phyloP scores from a whole-genome alignment of 192 early-diverging fungal species.

The Backusella australiensis region DNA sequence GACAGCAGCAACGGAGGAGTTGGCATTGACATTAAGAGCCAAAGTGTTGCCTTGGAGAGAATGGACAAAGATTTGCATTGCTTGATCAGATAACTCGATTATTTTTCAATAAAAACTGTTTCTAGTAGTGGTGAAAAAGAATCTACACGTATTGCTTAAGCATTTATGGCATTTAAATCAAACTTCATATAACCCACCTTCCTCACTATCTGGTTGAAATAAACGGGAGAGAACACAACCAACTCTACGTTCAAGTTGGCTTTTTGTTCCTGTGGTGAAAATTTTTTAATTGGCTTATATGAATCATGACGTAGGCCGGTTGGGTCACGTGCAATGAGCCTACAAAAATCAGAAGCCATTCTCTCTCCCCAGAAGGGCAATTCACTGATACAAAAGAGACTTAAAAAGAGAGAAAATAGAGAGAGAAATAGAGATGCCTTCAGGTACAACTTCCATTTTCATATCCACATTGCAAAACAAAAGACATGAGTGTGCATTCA shows the following conservation, averaged over 20 bases:
- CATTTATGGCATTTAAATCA: no score
- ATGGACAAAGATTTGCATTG: slow-evolving; percentile 65
- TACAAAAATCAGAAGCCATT: neutral
- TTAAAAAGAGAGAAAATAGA: neutral
- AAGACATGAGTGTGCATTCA: neutral
- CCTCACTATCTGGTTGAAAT: slow-evolving; percentile 54
- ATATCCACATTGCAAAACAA: neutral
- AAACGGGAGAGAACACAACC: slow-evolving; percentile 27
- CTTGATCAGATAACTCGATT: slow-evolving; percentile 55
- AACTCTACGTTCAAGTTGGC: neutral
- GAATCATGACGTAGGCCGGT: neutral
- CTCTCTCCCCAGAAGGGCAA: neutral
- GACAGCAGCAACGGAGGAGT: slow-evolving; percentile 46
- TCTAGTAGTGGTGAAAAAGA: slow-evolving; percentile 30
- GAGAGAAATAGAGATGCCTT: neutral
- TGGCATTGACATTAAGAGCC: slow-evolving; percentile 51
- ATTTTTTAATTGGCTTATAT: slow-evolving; percentile 31
- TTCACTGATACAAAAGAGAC: neutral
- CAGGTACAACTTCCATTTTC: neutral
- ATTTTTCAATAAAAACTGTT: slow-evolving; percentile 42
- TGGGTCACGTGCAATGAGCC: neutral
- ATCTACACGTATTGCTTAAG: neutral
- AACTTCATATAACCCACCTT: slow-evolving; percentile 30
- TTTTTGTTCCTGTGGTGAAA: slow-evolving; percentile 6
- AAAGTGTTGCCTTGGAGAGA: slow-evolving; percentile 62